Evolutionary conservation across 2,329 filamentous ascomycete species (phyloP).

Genomic region (Colletotrichum horii): DNA sequence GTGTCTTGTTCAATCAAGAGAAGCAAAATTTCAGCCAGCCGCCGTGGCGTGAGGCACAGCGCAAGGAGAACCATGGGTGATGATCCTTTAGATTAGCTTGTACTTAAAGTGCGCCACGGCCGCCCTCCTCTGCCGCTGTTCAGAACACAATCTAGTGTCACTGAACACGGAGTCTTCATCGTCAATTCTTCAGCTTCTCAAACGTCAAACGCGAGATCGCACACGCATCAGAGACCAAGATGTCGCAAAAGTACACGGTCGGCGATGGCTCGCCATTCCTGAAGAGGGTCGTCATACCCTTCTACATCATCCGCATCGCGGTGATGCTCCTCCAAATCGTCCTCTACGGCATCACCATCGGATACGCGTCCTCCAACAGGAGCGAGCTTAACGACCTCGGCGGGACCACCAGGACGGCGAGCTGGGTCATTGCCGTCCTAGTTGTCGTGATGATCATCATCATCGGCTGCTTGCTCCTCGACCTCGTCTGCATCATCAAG

Average conservation of each 20-base stretch:
- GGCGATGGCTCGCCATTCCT: constrained; percentile 37
- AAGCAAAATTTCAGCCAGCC: not conserved
- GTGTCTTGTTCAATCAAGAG: not conserved
- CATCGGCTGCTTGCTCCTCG: constrained; percentile 30
- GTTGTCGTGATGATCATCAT: constrained; percentile 30
- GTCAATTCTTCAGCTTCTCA: not conserved
- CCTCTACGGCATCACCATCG: constrained; percentile 26
- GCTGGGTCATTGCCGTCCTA: constrained; percentile 25
- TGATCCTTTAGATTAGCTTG: not conserved
- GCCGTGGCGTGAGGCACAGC: not conserved
- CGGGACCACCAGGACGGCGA: not conserved
- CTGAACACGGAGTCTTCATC: not conserved
- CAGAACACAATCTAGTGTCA: not conserved
- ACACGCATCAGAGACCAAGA: not conserved
- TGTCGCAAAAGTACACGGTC: constrained; percentile 29
- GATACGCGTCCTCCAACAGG: constrained; percentile 21
- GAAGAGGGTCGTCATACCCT: constrained; percentile 38
- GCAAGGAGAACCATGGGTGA: not conserved
- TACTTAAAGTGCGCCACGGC: not conserved
- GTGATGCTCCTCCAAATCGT: constrained; percentile 31
- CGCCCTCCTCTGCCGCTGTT: not conserved
- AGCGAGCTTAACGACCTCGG: constrained; percentile 18
- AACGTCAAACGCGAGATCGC: not conserved
- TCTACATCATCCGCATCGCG: constrained; percentile 36
- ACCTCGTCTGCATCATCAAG: constrained; percentile 37